Evolutionary conservation across 202 grass and related monocot genomes (phyloP), one percentile per base, ranked within the genome.

Genomic region (Saccharum hybrid): DNA sequence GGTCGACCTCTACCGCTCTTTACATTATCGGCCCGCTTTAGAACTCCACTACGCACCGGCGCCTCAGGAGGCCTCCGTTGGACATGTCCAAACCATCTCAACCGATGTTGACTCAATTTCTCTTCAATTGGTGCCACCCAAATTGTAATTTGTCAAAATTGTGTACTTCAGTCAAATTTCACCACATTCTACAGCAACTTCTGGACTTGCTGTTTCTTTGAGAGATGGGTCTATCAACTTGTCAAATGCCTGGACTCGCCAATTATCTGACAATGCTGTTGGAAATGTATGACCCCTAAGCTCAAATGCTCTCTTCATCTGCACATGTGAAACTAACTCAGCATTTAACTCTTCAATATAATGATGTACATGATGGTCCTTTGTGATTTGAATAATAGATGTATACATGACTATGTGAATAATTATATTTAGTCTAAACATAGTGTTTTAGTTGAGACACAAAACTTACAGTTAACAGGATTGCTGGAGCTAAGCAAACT

Each of bases 221-320:
- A 89, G 88, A 82, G 96, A 99, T 73, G 96, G 96, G 60, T 99
- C 93, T 78, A 77, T 96, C 64, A 96, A 96, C 80, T 88, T 99
- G 46, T 94, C 96, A 71, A 99, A 99, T 84, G 87, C 86, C 34
- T 99, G 96, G 96, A 92, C 87, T 82, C 91, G 96, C 66, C 93
- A 96, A 89, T 72, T 99, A 81, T 92, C 93, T 82, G 96, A 96
- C 67, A 70, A 90, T 70, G 78, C 83, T 86, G 86, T 96, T 76
- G 96, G 91, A 56, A 92, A 94, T 92, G 96, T 99, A 99, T 89
- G 81, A 42, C 66, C 66, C 67, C 43, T 88, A 46, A 43, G 19
- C 60, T 77, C 75, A 15, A 13, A 63, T 74, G 31, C 39, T 33
- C 39, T 42, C 70, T 82, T 72, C 3, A 59, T 91, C 34, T 82